Percentiles rank a stretch among this genome's conserved stretches.
phyloP scores from a whole-genome alignment of 176 grass and related monocot species.

The Avena insularis region DNA sequence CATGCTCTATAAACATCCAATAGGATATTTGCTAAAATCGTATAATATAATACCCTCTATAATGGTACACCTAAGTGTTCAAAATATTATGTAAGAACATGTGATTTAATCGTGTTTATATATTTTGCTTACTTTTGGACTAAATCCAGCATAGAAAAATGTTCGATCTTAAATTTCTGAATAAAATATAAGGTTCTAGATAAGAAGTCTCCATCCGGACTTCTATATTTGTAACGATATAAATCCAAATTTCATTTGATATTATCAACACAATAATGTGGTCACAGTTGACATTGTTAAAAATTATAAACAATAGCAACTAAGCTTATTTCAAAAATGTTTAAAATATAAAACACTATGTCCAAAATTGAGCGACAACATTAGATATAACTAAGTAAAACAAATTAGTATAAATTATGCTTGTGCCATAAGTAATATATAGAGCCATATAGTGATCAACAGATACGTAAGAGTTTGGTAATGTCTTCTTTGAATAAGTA shows the following conservation, averaged over 20 bases:
- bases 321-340: neutral
- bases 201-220: neutral
- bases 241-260: neutral
- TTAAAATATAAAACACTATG: neutral
- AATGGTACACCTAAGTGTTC: neutral
- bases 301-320: neutral
- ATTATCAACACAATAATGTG: neutral
- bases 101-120: neutral
- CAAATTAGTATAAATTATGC: no score
- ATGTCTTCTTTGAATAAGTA: no score
- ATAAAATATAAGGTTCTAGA: neutral
- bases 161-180: neutral
- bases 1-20: no score
- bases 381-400: no score
- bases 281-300: neutral
- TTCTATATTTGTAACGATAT: neutral
- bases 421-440: no score
- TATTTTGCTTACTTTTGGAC: neutral
- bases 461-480: no score
- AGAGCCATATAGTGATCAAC: no score
- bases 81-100: neutral
- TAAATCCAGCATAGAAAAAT: neutral
- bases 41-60: neutral
- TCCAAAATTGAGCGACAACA: no score
- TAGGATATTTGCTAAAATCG: neutral